Evolutionary conservation across 1,139 yeast genomes (phyloP).

Genomic region (Waltiozyma sp.): DNA sequence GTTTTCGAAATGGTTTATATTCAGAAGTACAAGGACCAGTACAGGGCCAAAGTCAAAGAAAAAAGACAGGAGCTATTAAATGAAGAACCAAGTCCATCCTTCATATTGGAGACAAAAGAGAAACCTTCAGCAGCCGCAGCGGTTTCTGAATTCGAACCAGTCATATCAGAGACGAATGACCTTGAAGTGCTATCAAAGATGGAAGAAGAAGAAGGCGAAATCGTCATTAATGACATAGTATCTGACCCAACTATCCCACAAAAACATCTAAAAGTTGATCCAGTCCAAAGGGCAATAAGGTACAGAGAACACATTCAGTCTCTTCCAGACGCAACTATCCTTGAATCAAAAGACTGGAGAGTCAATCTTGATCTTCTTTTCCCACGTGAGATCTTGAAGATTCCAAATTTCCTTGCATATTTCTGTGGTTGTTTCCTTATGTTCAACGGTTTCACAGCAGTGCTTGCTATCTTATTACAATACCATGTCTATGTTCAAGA

Average conservation of each 20-base stretch:
- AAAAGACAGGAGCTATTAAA: not conserved
- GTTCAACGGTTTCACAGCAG: constrained; percentile 8
- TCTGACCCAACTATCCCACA: not conserved
- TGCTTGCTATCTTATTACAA: constrained; percentile 7
- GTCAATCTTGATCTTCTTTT: constrained; percentile 11
- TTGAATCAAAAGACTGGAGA: constrained; percentile 7
- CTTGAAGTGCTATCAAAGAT: not conserved
- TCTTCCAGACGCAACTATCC: not conserved
- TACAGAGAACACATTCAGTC: not conserved
- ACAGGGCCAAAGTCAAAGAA: not conserved
- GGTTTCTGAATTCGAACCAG: not conserved
- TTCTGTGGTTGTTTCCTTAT: constrained; percentile 6
- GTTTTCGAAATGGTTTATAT: constrained; percentile 11
- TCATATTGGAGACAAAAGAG: not conserved
- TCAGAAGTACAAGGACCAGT: constrained; percentile 3
- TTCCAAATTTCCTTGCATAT: constrained; percentile 15
- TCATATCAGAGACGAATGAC: too few species aligned
- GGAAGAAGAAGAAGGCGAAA: not conserved
- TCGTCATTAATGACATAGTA: not conserved
- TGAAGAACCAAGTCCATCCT: not conserved
- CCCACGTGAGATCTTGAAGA: constrained; percentile 13
- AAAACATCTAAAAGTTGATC: not conserved
- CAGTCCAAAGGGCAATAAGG: not conserved
- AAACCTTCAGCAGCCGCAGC: too few species aligned
- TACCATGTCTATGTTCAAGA: constrained; percentile 11